These are phyloP conservation scores for Suillus clintonianus DNA, from an alignment of 768 basidiomycete genomes.

Conservation along the genomic window DNA sequence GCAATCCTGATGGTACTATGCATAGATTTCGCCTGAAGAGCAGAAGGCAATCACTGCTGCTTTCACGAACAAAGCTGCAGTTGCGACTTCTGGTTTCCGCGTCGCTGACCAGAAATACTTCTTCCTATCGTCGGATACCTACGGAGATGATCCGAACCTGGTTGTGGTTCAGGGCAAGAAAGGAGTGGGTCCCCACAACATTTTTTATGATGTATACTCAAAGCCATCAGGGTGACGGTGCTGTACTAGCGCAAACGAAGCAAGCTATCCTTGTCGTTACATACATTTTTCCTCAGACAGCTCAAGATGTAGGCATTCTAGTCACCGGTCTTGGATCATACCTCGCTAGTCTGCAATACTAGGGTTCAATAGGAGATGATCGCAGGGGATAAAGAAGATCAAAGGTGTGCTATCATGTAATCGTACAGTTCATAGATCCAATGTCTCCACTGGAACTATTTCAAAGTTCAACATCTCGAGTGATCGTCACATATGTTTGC, in stretches of 20 bases:
- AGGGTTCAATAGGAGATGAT: conserved; percentile 20
- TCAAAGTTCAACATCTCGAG: not conserved
- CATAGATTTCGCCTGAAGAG: conserved; percentile 25
- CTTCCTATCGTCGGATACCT: conserved; percentile 37
- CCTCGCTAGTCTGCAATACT: conserved; percentile 61
- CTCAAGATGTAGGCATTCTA: conserved; percentile 61
- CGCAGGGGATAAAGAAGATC: conserved; percentile 4
- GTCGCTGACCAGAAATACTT: conserved; percentile 78
- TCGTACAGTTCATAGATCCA: not conserved
- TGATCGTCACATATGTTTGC: not conserved
- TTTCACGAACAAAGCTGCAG: conserved; percentile 40
- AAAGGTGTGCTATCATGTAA: conserved; percentile 5
- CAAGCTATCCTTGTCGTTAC: conserved; percentile 84
- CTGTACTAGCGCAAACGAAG: conserved; percentile 72
- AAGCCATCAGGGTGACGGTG: conserved; percentile 65
- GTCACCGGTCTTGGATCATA: conserved; percentile 80
- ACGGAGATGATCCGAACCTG: conserved; percentile 42
- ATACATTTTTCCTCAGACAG: conserved; percentile 67
- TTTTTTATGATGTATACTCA: not conserved
- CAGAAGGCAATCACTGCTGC: conserved; percentile 32
- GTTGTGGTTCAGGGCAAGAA: conserved; percentile 72
- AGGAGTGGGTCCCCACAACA: conserved; percentile 47
- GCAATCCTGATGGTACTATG: conserved; percentile 8
- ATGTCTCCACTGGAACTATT: not conserved
- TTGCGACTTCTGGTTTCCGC: conserved; percentile 61